phyloP scores from a whole-genome alignment of 495 filamentous ascomycete genomes.

The Hypoxylon crocopeplum region DNA sequence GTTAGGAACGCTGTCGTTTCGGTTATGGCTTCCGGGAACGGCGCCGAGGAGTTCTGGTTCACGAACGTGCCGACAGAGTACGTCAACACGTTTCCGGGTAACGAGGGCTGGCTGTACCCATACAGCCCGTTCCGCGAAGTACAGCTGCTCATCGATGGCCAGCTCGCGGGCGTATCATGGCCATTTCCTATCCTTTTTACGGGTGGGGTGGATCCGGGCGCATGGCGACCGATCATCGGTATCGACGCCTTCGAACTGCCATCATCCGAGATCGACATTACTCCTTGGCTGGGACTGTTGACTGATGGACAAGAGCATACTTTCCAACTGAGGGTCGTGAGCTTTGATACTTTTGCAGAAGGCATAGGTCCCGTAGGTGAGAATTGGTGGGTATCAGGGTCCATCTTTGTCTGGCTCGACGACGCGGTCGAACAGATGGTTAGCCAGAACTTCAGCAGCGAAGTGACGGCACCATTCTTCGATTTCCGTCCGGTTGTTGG shows the following conservation, averaged over 20 bases:
- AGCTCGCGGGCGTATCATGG: conserved; percentile 80
- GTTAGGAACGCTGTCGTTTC: conserved; percentile 74
- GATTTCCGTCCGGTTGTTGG: conserved; percentile 45
- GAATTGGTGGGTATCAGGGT: conserved; percentile 85
- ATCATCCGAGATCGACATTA: conserved; percentile 85
- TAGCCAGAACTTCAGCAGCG: conserved; percentile 40
- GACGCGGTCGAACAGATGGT: conserved; percentile 57
- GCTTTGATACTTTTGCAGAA: conserved; percentile 60
- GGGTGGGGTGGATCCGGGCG: conserved; percentile 78
- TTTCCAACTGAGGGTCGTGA: conserved; percentile 74
- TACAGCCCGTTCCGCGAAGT: conserved; percentile 83
- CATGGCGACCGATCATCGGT: conserved; percentile 86
- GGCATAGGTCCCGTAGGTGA: conserved; percentile 60
- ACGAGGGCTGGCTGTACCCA: conserved; percentile 67
- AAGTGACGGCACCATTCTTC: conserved; percentile 39
- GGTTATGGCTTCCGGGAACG: conserved; percentile 79
- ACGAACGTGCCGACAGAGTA: conserved; percentile 76
- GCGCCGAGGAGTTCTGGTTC: conserved; percentile 89
- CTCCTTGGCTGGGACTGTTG: conserved; percentile 74
- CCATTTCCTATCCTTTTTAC: conserved; percentile 90
- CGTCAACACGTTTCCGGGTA: conserved; percentile 63
- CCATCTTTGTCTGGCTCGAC: conserved; percentile 78
- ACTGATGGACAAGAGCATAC: conserved; percentile 69
- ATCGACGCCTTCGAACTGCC: conserved; percentile 84
- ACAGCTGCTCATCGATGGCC: conserved; percentile 77